Conservation (phyloP, 2,329 filamentous ascomycete genomes). For the Tolypocladium ovalisporum region DNA sequence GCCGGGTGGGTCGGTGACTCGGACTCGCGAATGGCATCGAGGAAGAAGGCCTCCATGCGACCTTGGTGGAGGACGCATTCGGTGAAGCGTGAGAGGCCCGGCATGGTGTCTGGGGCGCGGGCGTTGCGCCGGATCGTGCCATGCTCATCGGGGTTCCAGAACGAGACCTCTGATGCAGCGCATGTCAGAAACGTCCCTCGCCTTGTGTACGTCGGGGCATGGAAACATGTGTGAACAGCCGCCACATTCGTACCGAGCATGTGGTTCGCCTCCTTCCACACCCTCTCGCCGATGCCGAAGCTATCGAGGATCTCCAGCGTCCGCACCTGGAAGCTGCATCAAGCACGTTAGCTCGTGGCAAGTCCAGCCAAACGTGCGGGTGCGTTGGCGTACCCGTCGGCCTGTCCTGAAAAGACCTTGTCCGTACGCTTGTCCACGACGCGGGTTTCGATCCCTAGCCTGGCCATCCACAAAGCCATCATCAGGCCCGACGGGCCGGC, state of each 20-base stretch:
- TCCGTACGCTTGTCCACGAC: slow-evolving; percentile 33
- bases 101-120: slow-evolving; percentile 50
- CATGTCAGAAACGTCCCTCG: neutral
- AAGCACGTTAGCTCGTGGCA: neutral
- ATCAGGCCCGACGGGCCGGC: slow-evolving; percentile 31
- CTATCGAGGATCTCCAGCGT: slow-evolving; percentile 65
- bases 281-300: slow-evolving; percentile 54
- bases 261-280: slow-evolving; percentile 56
- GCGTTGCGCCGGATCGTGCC: slow-evolving; percentile 46
- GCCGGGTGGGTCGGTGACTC: slow-evolving; percentile 22
- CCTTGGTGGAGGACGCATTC: slow-evolving; percentile 62
- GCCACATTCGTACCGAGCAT: slow-evolving; percentile 42
- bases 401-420: slow-evolving; percentile 28
- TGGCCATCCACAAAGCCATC: slow-evolving; percentile 30
- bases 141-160: slow-evolving; percentile 50
- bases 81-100: slow-evolving; percentile 49
- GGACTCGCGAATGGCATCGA: slow-evolving; percentile 47
- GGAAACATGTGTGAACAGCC: too few relatives aligned
- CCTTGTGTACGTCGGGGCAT: too few relatives aligned
- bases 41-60: slow-evolving; percentile 55
- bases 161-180: slow-evolving; percentile 7
- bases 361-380: neutral
- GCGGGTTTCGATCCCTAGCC: slow-evolving; percentile 27
- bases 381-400: slow-evolving; percentile 21
- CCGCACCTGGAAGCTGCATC: slow-evolving; percentile 40